These are phyloP conservation scores for Linanthus parryae DNA, from an alignment of 148 eudicot species.

Conservation along the genomic window DNA sequence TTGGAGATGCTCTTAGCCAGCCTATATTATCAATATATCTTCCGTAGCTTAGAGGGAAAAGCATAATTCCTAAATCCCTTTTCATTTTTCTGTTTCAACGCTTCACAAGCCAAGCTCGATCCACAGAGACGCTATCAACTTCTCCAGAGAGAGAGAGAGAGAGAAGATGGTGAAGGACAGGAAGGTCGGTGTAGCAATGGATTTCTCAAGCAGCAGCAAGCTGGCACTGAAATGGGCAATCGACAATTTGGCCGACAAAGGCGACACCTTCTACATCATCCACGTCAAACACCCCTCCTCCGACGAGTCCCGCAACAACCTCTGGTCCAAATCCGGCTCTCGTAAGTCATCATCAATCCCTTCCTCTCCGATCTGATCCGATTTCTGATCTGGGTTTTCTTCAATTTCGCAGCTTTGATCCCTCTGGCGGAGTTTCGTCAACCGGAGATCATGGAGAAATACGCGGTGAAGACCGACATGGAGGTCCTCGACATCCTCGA, in stretches of 20 bases:
- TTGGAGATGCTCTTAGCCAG: too few species aligned
- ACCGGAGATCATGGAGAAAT: conserved; percentile 63
- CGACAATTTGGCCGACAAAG: conserved; percentile 67
- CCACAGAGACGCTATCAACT: not conserved
- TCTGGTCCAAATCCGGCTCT: conserved; percentile 69
- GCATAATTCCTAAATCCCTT: too few species aligned
- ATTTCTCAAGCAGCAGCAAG: conserved; percentile 71
- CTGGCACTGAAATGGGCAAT: conserved; percentile 80
- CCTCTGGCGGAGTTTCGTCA: conserved; percentile 80
- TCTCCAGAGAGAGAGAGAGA: not conserved
- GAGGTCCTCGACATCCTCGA: conserved; percentile 80
- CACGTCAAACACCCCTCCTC: conserved; percentile 42
- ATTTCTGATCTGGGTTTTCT: not conserved
- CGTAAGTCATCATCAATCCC: conserved; percentile 35
- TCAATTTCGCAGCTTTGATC: conserved; percentile 48
- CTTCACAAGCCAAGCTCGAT: not conserved
- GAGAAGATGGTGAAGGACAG: conserved; percentile 30
- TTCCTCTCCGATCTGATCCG: not conserved
- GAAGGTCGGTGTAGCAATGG: conserved; percentile 48
- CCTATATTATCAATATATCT: too few species aligned
- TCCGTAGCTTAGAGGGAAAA: too few species aligned
- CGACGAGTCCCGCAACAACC: conserved; percentile 44
- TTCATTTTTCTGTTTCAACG: not conserved
- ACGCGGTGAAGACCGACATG: conserved; percentile 43
- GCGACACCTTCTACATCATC: conserved; percentile 59